Percentiles rank a stretch among this genome's conserved stretches.
Conservation (phyloP, 495 filamentous ascomycete species). For the Collariella sp. region DNA sequence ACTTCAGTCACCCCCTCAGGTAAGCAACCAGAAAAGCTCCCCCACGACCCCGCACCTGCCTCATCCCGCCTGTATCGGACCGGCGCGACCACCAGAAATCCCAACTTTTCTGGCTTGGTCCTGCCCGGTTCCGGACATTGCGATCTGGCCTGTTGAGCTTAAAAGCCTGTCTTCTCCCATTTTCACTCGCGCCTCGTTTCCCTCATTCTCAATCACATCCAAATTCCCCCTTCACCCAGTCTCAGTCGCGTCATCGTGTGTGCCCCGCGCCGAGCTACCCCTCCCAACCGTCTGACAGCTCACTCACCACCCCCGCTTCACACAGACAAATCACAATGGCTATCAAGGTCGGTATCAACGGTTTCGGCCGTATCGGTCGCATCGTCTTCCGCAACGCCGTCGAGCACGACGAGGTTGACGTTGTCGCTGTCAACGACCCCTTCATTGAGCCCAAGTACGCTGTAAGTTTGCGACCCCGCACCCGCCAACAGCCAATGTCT, state of each 20-base stretch:
- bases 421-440: slow-evolving; percentile 97
- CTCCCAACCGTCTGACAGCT: background rate
- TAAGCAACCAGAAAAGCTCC: slow-evolving; percentile 14
- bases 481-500: background rate
- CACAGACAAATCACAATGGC: slow-evolving; percentile 39
- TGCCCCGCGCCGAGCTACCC: slow-evolving; percentile 4
- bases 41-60: slow-evolving; percentile 24
- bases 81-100: slow-evolving; percentile 8
- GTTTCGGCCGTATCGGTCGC: slow-evolving; percentile 98
- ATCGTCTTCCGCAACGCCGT: slow-evolving; percentile 75
- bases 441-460: slow-evolving; percentile 98
- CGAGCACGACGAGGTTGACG: slow-evolving; percentile 72
- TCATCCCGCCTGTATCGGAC: slow-evolving; percentile 25
- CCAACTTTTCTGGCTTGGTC: background rate
- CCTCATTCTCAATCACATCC: slow-evolving; percentile 14
- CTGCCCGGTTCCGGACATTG: slow-evolving; percentile 13
- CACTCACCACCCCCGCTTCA: slow-evolving; percentile 3
- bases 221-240: background rate
- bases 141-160: slow-evolving; percentile 12
- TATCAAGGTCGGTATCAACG: slow-evolving; percentile 90
- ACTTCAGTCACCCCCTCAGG: slow-evolving; percentile 4
- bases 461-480: slow-evolving; percentile 52
- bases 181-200: slow-evolving; percentile 12
- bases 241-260: too few relatives aligned
- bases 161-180: slow-evolving; percentile 21